Evolutionary conservation across 345 rosid species (phyloP), one percentile per base, ranked within the genome.

Genomic region (Gossypium stocksii): DNA sequence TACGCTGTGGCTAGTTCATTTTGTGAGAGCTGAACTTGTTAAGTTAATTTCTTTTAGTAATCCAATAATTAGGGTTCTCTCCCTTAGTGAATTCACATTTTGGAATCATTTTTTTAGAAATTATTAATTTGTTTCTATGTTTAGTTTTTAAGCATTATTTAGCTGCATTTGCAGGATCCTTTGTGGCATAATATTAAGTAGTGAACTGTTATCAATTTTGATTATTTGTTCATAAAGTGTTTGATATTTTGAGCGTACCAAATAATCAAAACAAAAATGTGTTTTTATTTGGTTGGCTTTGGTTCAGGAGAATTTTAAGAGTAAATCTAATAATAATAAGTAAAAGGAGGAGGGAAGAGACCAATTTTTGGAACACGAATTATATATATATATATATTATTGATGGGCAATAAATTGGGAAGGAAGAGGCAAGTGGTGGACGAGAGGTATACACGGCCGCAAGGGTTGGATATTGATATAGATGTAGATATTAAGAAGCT

Each of bases 401-500:
- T 71, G 80, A 96, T 96, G 99, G 99, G 99, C 78, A 96, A 93
- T 88, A 93, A 93, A 83, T 79, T 96, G 27, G 98, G 92, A 72
- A 89, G 98, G 79, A 88, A 86, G 84, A 89, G 87, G 59, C 99
- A 91, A 80, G 91, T 86, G 65, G 97, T 96, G 70, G 98, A 96
- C 73, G 98, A 93, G 86, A 88, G 77, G 81, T 93, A 87, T 76
- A 96, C 98, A 9, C 87, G 82, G 76, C 98, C 99, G 1, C 99
- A 93, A 81, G 99, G 99, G 19, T 77, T 96, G 67, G 93, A 93
- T 84, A 82, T 79, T 77, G 89, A 87, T 80, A 93, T 87, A 82
- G 99, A 96, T 85, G 97, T 96, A 45, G 99, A 96, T 78, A 77
- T 87, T 77, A 96, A 96, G 87, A 96, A 91, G 95, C 91, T 96